phyloP scores from a whole-genome alignment of 2,329 filamentous ascomycete species.

The Hymenoscyphus fraxineus region DNA sequence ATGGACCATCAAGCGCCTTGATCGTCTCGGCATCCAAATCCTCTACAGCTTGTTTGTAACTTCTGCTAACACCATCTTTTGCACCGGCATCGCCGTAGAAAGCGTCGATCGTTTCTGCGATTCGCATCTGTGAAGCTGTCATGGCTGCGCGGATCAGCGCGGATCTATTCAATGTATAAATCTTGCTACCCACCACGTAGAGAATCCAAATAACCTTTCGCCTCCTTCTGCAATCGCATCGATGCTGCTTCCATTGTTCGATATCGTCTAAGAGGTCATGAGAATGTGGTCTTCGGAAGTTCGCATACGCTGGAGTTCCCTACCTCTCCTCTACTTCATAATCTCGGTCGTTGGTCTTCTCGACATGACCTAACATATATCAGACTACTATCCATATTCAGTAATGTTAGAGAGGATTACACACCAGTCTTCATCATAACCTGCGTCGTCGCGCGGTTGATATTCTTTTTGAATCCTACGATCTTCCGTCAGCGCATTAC shows the following conservation, averaged over 20 bases:
- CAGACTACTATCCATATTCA: not conserved
- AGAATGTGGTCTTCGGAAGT: not conserved
- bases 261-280: conserved; percentile 64
- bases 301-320: not conserved
- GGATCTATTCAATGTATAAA: not conserved
- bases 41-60: conserved; percentile 97
- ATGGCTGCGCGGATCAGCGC: conserved; percentile 59
- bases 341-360: conserved; percentile 97
- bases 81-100: conserved; percentile 97
- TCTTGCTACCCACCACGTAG: conserved; percentile 62
- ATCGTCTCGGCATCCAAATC: conserved; percentile 97
- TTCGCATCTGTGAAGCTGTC: conserved; percentile 99
- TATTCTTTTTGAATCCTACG: conserved; percentile 89
- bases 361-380: conserved; percentile 71
- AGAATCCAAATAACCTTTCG: conserved; percentile 95
- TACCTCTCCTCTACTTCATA: conserved; percentile 96
- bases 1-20: conserved; percentile 95
- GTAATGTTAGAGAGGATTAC: conserved; percentile 24
- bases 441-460: conserved; percentile 97
- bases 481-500: conserved; percentile 26
- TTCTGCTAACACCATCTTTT: conserved; percentile 89
- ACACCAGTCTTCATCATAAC: conserved; percentile 99
- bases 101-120: conserved; percentile 97
- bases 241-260: conserved; percentile 96
- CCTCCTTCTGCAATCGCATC: conserved; percentile 89